Evolutionary conservation across 2,329 filamentous ascomycete species (phyloP).

Genomic region (Apiospora koreana): DNA sequence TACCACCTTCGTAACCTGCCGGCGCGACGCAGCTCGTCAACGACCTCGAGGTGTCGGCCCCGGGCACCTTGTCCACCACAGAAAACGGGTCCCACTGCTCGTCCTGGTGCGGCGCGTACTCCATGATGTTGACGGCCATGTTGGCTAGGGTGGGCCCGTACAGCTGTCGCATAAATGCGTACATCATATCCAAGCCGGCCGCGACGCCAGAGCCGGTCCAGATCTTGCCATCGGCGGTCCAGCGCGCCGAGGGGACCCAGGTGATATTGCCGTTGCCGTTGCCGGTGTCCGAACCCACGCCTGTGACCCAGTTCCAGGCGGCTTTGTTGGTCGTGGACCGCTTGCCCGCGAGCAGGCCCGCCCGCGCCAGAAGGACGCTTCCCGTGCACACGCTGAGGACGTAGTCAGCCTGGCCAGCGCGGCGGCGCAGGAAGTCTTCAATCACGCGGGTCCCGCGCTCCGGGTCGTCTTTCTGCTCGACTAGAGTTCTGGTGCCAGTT

Average conservation of each 20-base stretch:
- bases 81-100: constrained; percentile 27
- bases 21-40: background rate
- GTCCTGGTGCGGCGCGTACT: constrained; percentile 22
- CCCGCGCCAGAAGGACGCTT: constrained; percentile 22
- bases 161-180: constrained; percentile 18
- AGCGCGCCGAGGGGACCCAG: constrained; percentile 25
- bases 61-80: constrained; percentile 19
- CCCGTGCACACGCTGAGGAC: constrained; percentile 25
- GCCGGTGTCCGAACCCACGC: constrained; percentile 14
- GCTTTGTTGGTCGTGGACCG: constrained; percentile 25
- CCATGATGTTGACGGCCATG: constrained; percentile 53
- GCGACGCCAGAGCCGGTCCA: constrained; percentile 26
- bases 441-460: constrained; percentile 14
- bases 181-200: constrained; percentile 24
- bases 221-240: constrained; percentile 24
- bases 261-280: constrained; percentile 33
- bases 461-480: constrained; percentile 26
- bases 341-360: constrained; percentile 19
- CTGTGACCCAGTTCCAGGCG: constrained; percentile 21
- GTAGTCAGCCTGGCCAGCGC: constrained; percentile 45
- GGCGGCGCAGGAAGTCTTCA: constrained; percentile 25
- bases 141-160: constrained; percentile 47
- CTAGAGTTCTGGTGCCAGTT: constrained; percentile 19
- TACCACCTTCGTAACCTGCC: background rate
- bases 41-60: background rate